These are phyloP conservation scores for Russula compacta DNA, from an alignment of 768 basidiomycete species.

Conservation along the genomic window DNA sequence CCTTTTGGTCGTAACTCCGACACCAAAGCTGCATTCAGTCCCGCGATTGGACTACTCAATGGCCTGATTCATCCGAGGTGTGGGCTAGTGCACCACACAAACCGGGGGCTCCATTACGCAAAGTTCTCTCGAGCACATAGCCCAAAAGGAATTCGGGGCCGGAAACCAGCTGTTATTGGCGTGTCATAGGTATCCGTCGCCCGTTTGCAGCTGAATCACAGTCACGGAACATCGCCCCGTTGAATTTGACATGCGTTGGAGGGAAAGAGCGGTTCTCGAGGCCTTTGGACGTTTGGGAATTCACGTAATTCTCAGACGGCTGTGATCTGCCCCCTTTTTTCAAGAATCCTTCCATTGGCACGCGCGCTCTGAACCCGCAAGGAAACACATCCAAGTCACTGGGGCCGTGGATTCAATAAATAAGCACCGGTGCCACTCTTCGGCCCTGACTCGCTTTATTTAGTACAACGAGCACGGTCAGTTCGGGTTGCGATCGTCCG, in stretches of 20 bases:
- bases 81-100: neutral
- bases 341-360: neutral
- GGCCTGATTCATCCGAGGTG: neutral
- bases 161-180: neutral
- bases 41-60: neutral
- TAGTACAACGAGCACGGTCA: neutral
- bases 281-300: neutral
- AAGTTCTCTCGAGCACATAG: neutral
- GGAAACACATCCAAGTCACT: neutral
- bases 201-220: neutral
- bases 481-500: neutral
- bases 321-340: neutral
- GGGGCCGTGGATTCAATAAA: neutral
- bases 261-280: neutral
- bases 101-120: neutral
- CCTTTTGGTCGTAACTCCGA: conserved; percentile 1
- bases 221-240: neutral
- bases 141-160: conserved; percentile 1
- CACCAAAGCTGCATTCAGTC: neutral
- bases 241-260: neutral
- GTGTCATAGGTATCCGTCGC: neutral
- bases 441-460: neutral
- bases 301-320: conserved; percentile 5
- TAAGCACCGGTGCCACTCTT: neutral
- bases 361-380: conserved; percentile 4